Base-by-base conservation (phyloP, 306 rosid species). In the Spatholobus suberectus region DNA sequence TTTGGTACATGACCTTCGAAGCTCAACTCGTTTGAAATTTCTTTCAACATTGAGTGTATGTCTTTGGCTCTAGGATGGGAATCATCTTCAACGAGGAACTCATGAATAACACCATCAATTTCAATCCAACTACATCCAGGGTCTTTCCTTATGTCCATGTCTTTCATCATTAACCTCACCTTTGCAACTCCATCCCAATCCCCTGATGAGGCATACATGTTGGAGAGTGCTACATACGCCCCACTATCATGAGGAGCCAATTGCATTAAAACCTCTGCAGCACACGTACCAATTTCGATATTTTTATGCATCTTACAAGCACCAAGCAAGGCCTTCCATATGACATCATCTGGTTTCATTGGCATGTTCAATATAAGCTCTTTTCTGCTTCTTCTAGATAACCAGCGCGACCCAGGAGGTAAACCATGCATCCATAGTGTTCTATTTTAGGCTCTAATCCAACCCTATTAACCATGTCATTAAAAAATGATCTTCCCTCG, bases 101-200 rank as follows among this genome's bases (percentile, higher is more conserved):
- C 91, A 8, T 92, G 92, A 76, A 91, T 87, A 23, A 73, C 81
- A 78, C 97, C 98, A 26, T 87, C 88, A 29, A 90, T 70, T 81
- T 94, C 97, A 61, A 91, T 88, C 94, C 88, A 94, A 80, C 97
- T 91, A 72, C 97, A 90, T 47, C 97, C 97, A 3, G 98, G 98
- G 80, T 94, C 97, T 82, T 91, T 94, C 83, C 90, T 85, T 38
- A 93, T 87, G 70, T 91, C 92, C 90, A 84, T 79, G 70, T 87
- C 86, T 81, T 86, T 89, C 98, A 91, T 95, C 89, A 63, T 86
- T 88, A 90, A 18, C 80, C 97, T 94, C 86, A 93, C 90, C 68
- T 69, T 83, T 11, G 95, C 87, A 52, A 92, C 98, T 4, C 82
- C 89, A 71, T 88, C 88, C 98, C 98, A 95, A 44, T 95, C 82